A percentile compares a stretch with the other conserved stretches of the same genome.
Evolutionary conservation across 1,284 basidiomycete species (phyloP).

Genomic region (Pascua sp.): DNA sequence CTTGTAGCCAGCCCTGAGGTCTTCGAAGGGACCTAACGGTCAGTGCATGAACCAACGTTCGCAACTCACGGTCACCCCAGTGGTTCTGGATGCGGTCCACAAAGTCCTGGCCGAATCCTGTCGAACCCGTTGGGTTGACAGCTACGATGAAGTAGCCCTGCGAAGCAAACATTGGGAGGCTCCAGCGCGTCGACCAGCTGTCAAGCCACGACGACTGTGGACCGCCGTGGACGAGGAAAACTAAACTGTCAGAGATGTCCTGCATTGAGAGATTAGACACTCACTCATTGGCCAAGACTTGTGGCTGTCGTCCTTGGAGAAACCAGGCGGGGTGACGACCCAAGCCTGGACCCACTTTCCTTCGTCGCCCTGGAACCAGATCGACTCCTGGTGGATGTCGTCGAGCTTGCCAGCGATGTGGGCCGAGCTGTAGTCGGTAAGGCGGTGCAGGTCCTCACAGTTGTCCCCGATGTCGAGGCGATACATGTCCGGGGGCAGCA

Average conservation of each 20-base stretch:
- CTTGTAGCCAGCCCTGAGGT: constrained; percentile 72
- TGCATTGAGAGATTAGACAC: not conserved
- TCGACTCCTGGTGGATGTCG: constrained; percentile 65
- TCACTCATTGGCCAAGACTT: constrained; percentile 63
- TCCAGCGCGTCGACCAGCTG: constrained; percentile 81
- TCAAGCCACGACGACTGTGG: constrained; percentile 70
- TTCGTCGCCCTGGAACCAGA: constrained; percentile 77
- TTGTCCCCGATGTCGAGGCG: constrained; percentile 37
- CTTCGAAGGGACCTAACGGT: constrained; percentile 61
- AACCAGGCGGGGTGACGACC: constrained; percentile 72
- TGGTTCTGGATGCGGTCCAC: constrained; percentile 61
- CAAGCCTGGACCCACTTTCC: constrained; percentile 73
- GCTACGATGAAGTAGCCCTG: constrained; percentile 71
- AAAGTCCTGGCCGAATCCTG: constrained; percentile 82
- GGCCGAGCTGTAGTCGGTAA: constrained; percentile 54
- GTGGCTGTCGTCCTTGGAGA: constrained; percentile 55
- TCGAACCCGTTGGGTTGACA: constrained; percentile 84
- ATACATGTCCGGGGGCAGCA: constrained; percentile 21
- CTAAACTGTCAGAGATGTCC: constrained; percentile 13
- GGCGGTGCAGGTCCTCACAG: constrained; percentile 57
- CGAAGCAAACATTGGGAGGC: constrained; percentile 59
- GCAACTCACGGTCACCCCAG: constrained; percentile 35
- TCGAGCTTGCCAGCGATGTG: constrained; percentile 52
- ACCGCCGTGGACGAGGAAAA: constrained; percentile 42
- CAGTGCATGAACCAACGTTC: constrained; percentile 44